Base-by-base conservation (phyloP, 2,329 filamentous ascomycete genomes). In the Alternaria hordeiaustralica region DNA sequence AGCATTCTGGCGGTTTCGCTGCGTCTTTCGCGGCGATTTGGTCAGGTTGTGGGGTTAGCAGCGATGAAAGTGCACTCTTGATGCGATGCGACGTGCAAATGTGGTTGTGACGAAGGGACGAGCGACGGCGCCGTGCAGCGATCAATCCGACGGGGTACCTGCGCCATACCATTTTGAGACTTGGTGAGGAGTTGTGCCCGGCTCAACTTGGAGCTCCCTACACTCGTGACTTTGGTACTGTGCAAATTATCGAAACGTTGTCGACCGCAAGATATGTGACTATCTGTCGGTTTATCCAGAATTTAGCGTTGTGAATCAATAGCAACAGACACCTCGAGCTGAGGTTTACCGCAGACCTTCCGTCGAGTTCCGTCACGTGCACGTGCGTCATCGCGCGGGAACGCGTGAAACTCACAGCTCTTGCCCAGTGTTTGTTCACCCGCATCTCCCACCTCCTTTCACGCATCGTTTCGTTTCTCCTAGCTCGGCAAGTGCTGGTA, bases 41-140 rank as follows among this genome's bases (percentile, higher is more conserved):
- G 65, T 75, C 55, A 71, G 67, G 70, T 54, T 56, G 28, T 25
- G 6, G n/a, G 30, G 67, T 75, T 74, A 75, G 74, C 58, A 65
- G 65, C 64, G 69, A 75, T 72, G 57, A 68, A 69, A 49, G 61
- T 71, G 67, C 67, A 65, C 12, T 66, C 69, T 60, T 59, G 56
- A 55, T 50, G 58, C 60, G 55, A 54, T 57, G 62, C 43, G 61
- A 63, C 59, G 69, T 72, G 71, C 56, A 71, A 66, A 55, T 60
- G 69, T 61, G 67, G 61, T 67, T 58, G 62, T 68, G 69, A 65
- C 61, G 69, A 61, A 69, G 64, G 45, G 56, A 68, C 64, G 65
- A 64, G 63, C 60, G 64, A 67, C 58, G 67, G 65, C 60, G 64
- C 50, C 63, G 66, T 67, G 71, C 71, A 64, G 70, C 64, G 64